These are phyloP conservation scores for Ramularia collo-cygni DNA, from an alignment of 2,329 filamentous ascomycete species.

Conservation along the genomic window DNA sequence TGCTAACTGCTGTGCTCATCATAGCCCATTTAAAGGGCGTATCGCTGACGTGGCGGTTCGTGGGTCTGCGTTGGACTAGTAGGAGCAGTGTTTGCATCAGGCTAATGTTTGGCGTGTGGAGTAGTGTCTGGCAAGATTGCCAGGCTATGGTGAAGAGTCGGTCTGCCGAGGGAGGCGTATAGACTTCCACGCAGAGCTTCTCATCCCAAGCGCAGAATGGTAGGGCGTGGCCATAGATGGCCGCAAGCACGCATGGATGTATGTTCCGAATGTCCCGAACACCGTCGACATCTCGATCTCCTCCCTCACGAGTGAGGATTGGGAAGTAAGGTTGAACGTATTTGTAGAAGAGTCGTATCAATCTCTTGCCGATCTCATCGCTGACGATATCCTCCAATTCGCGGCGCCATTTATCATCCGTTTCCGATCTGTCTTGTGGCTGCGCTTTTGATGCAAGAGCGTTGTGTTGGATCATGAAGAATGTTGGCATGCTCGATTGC, in stretches of 20 bases:
- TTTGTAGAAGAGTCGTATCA: constrained; percentile 36
- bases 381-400: constrained; percentile 29
- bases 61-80: constrained; percentile 28
- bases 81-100: constrained; percentile 28
- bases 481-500: constrained; percentile 21
- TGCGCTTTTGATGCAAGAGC: constrained; percentile 30
- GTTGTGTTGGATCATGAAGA: constrained; percentile 33
- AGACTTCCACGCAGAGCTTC: constrained; percentile 30
- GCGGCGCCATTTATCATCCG: constrained; percentile 22
- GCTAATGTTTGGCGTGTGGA: constrained; percentile 28
- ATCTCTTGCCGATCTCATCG: constrained; percentile 30
- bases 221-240: constrained; percentile 40
- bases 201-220: constrained; percentile 41
- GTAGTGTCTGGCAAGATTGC: constrained; percentile 24
- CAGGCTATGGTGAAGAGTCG: constrained; percentile 28
- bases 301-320: constrained; percentile 33
- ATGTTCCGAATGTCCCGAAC: constrained; percentile 28
- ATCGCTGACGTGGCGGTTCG: constrained; percentile 29
- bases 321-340: constrained; percentile 43
- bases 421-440: constrained; percentile 23
- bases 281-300: constrained; percentile 25
- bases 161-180: constrained; percentile 29
- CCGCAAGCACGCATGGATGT: constrained; percentile 34
- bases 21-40: constrained; percentile 31
- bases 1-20: constrained; percentile 38